Evolutionary conservation across 2,329 filamentous ascomycete species (phyloP).

Genomic region (Bipolaris victoriae): DNA sequence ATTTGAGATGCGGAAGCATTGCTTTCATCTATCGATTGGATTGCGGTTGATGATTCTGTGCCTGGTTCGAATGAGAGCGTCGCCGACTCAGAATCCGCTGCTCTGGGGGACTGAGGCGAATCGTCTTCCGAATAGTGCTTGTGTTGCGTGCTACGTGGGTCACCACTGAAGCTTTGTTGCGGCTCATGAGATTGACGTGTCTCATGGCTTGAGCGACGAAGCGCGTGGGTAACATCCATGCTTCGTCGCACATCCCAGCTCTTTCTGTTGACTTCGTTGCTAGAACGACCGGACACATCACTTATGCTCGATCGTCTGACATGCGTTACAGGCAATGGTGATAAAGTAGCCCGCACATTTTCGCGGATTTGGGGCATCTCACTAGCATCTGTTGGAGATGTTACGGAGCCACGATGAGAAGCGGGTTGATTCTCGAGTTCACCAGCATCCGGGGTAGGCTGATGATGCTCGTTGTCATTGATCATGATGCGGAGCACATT

Average conservation of each 20-base stretch:
- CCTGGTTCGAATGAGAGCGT: constrained; percentile 75
- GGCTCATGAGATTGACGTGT: constrained; percentile 40
- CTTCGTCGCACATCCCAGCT: constrained; percentile 52
- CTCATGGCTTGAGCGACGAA: constrained; percentile 47
- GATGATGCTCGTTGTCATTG: constrained; percentile 63
- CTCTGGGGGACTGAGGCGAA: constrained; percentile 57
- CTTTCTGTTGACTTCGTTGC: constrained; percentile 39
- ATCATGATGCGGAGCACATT: constrained; percentile 76
- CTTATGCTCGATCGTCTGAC: constrained; percentile 49
- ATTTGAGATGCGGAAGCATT: constrained; percentile 89
- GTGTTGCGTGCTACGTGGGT: constrained; percentile 60
- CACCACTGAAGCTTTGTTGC: constrained; percentile 68
- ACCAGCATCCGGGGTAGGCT: constrained; percentile 17
- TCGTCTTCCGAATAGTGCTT: constrained; percentile 58
- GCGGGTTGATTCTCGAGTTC: constrained; percentile 23
- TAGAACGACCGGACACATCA: constrained; percentile 52
- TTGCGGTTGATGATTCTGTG: constrained; percentile 72
- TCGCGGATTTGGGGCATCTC: constrained; percentile 42
- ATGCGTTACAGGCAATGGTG: constrained; percentile 47
- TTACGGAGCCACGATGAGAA: constrained; percentile 14
- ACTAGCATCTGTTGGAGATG: constrained; percentile 26
- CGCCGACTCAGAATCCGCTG: constrained; percentile 73
- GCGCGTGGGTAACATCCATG: constrained; percentile 60
- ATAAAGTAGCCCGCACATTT: constrained; percentile 54
- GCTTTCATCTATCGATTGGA: constrained; percentile 69